Conservation (phyloP, 1,284 basidiomycete genomes). For the Cutaneotrichosporon sp. region DNA sequence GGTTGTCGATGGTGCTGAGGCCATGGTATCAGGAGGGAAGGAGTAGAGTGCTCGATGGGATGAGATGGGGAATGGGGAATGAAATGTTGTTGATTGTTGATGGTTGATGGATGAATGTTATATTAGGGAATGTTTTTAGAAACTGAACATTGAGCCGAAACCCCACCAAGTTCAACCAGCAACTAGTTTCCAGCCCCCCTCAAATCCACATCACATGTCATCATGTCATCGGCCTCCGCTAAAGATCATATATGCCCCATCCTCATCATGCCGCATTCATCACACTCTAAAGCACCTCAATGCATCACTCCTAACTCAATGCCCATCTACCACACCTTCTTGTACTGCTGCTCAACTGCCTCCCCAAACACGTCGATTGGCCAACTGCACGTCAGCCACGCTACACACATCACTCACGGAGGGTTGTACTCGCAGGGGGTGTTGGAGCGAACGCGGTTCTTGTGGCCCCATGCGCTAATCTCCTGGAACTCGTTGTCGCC, state of each 20-base stretch:
- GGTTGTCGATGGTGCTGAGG: neutral
- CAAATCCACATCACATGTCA: too few species aligned
- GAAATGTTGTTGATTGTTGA: neutral
- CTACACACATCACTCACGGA: slow-evolving; percentile 11
- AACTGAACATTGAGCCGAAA: neutral
- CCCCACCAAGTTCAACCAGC: neutral
- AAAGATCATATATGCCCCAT: neutral
- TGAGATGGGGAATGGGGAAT: neutral
- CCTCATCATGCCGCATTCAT: neutral
- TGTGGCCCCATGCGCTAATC: slow-evolving; percentile 60
- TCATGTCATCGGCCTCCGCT: neutral
- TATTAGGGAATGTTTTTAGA: too few species aligned
- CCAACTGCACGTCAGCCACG: slow-evolving; percentile 54
- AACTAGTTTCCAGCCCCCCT: neutral
- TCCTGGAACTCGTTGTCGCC: slow-evolving; percentile 63
- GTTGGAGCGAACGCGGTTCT: slow-evolving; percentile 62
- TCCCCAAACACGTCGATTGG: slow-evolving; percentile 68
- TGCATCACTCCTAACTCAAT: neutral
- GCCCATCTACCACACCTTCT: slow-evolving; percentile 18
- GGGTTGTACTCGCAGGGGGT: slow-evolving; percentile 61
- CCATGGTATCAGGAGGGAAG: neutral
- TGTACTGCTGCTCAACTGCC: slow-evolving; percentile 56
- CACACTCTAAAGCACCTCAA: neutral
- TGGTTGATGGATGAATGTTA: neutral
- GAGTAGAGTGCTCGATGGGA: neutral